A percentile compares a stretch with the other conserved stretches of the same genome.
Conservation (phyloP, 2,329 filamentous ascomycete genomes). For the Hymenoscyphus albidus region DNA sequence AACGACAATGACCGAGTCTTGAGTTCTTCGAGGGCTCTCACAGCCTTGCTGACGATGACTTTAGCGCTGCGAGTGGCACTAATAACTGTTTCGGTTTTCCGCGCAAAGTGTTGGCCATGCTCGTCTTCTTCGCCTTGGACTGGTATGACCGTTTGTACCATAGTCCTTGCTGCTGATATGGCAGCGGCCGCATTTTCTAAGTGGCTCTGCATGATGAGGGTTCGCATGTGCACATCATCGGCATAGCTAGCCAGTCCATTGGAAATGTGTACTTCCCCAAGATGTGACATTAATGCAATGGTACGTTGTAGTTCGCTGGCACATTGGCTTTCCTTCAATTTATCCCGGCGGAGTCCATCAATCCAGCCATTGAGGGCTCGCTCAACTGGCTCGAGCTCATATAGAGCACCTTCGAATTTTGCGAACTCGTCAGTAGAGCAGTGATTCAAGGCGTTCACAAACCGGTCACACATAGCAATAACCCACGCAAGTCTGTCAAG, state of each 20-base stretch:
- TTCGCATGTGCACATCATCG: constrained; percentile 74
- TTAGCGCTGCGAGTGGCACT: constrained; percentile 77
- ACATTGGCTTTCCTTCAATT: constrained; percentile 80
- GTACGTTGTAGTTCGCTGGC: constrained; percentile 77
- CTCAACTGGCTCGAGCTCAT: constrained; percentile 89
- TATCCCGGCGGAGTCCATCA: constrained; percentile 76
- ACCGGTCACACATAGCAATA: constrained; percentile 75
- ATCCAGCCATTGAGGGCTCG: constrained; percentile 84
- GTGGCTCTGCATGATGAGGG: constrained; percentile 72
- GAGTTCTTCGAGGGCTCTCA: constrained; percentile 73
- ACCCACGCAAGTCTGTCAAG: constrained; percentile 85
- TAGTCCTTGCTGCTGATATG: constrained; percentile 57
- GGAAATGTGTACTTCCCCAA: constrained; percentile 75
- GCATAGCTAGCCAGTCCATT: constrained; percentile 68
- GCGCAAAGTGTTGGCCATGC: constrained; percentile 61
- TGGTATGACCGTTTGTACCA: constrained; percentile 65
- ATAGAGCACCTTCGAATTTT: constrained; percentile 72
- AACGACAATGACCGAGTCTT: constrained; percentile 71
- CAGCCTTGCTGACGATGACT: constrained; percentile 74
- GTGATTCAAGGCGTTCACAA: constrained; percentile 73
- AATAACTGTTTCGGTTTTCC: constrained; percentile 67
- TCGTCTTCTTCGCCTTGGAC: constrained; percentile 60
- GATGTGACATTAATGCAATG: constrained; percentile 80
- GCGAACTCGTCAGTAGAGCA: constrained; percentile 77
- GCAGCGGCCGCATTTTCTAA: constrained; percentile 72